These are phyloP conservation scores for Medakamo hakoo DNA, from an alignment of 139 green algal genomes.

Conservation along the genomic window DNA sequence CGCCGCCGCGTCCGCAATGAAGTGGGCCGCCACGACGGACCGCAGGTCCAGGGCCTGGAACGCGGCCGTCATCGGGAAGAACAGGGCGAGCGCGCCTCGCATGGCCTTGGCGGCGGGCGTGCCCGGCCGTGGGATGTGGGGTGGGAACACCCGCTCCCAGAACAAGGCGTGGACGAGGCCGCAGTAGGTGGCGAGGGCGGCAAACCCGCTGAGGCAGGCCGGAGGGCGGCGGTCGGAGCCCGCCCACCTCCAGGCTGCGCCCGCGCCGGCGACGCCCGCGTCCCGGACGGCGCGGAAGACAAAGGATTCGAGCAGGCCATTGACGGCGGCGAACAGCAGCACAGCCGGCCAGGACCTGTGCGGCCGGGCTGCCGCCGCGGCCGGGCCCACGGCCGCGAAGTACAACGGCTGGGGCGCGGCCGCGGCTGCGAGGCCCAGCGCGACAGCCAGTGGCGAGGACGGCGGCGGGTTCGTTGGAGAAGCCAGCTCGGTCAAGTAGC, in stretches of 20 bases:
- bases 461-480: background rate
- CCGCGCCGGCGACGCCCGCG: no score
- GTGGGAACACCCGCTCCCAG: background rate
- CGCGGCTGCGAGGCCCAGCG: background rate
- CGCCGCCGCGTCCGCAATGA: background rate
- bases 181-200: background rate
- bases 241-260: background rate
- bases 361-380: no score
- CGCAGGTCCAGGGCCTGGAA: background rate
- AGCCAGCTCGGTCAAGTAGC: background rate
- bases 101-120: background rate
- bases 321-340: background rate
- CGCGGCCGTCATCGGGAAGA: background rate
- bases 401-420: background rate
- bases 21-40: background rate
- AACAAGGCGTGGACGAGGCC: background rate
- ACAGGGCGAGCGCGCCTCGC: background rate
- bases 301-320: background rate
- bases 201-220: background rate
- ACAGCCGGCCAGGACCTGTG: background rate
- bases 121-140: background rate
- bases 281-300: background rate
- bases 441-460: background rate
- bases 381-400: background rate
- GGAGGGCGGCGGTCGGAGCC: background rate